Evolutionary conservation across 352 stramenopile genomes (phyloP).

Genomic region (Globisporangium carolinianum): DNA sequence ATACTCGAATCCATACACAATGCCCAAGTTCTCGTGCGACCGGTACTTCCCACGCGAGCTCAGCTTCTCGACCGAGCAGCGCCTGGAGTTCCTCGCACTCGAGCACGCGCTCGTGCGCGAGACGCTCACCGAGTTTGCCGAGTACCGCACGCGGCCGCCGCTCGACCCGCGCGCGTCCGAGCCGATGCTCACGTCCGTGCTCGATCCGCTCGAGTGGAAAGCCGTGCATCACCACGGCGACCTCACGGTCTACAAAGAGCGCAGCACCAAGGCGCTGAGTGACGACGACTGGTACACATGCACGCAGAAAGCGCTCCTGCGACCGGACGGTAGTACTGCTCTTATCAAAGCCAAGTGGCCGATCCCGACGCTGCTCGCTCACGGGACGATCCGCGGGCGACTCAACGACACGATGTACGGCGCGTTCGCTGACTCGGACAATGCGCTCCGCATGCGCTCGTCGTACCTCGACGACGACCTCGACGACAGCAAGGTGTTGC

Average conservation of each 20-base stretch:
- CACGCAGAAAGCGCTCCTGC: conserved; percentile 5
- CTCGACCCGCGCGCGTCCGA: conserved; percentile 17
- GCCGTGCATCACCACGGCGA: conserved; percentile 24
- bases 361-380: conserved; percentile 12
- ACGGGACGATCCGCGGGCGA: conserved; percentile 5
- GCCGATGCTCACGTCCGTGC: conserved; percentile 8
- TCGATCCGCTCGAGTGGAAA: conserved; percentile 32
- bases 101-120: conserved; percentile 23
- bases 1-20: too few species aligned
- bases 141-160: conserved; percentile 20
- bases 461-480: conserved; percentile 11
- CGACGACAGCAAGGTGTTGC: conserved; percentile 11
- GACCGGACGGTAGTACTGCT: neutral
- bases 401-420: conserved; percentile 15
- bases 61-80: conserved; percentile 18
- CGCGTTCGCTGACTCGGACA: conserved; percentile 11
- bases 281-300: neutral
- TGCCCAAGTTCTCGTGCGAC: conserved; percentile 4
- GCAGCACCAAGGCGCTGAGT: conserved; percentile 6
- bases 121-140: conserved; percentile 21
- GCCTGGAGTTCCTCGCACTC: conserved; percentile 17
- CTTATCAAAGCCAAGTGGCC: conserved; percentile 5
- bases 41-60: conserved; percentile 12
- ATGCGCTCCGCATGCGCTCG: conserved; percentile 8
- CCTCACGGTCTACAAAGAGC: conserved; percentile 34